Base-by-base conservation (phyloP, 2,329 filamentous ascomycete genomes). In the Fusarium sublunatum region DNA sequence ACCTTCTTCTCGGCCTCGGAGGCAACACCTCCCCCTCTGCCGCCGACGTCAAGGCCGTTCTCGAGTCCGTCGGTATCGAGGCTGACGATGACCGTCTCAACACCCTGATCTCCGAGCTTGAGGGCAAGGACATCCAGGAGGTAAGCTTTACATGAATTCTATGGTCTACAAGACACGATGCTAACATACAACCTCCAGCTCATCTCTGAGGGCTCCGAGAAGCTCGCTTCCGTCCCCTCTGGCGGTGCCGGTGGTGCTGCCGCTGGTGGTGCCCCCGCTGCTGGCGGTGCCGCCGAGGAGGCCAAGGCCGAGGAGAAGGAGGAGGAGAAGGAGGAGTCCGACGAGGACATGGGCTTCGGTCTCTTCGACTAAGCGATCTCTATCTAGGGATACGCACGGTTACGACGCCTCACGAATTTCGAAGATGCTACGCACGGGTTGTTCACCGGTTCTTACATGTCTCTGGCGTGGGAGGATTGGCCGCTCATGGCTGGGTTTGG, bases 191-290 rank as follows among this genome's bases (percentile, higher is more conserved):
- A 24, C 19, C 5, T 42, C 65, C 73, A 98, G 95, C 85, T 99
- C 82, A 97, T 99, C 81, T 75, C 91, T 75, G 88, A 93, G 82
- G 95, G 95, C 78, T 88, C 91, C 70, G 77, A 84, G 82, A 99
- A 99, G 90, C 92, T 99, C 76, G 95, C 95, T 74, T 97, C 94
- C 82, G 94, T 99, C 77, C 93, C 95, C 81, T 92, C 91, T 76
- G 95, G 93, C 76, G 93, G 93, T 81, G 86, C 84, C 76, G 92
- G 88, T 78, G 91, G 85, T 81, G 91, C 85, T 74, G 83, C 83
- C 75, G 84, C 83, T 74, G 85, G 84, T 79, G 87, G 82, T 77
- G 90, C 82, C 77, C 91, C 83, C 76, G 90, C 82, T 74, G 89
- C 83, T 72, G 89, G 82, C 71, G 90, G 83, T 73, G 91, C 83